Percentiles rank a stretch among this genome's conserved stretches.
Conservation (phyloP, 352 stramenopile genomes). For the Pythium pyrilobum region DNA sequence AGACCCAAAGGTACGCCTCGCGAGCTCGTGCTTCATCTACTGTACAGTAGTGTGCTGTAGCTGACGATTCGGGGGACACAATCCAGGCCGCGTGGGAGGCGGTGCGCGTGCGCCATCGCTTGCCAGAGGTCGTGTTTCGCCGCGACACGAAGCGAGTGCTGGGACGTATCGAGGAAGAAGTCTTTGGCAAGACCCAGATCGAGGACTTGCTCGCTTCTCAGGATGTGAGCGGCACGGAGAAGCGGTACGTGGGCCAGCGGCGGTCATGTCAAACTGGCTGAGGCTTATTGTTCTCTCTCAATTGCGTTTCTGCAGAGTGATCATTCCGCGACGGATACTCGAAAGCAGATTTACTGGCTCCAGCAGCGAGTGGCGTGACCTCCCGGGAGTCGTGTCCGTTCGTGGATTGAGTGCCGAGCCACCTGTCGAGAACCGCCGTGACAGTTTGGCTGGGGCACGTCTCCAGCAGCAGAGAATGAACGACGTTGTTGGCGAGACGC, state of each 20-base stretch:
- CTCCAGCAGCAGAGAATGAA: conserved; percentile 4
- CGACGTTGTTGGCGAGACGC: conserved; percentile 23
- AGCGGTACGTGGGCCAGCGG: conserved; percentile 6
- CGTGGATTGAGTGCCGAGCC: conserved; percentile 9
- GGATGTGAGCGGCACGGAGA: neutral
- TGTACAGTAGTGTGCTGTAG: too few species aligned
- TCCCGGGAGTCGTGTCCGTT: conserved; percentile 8
- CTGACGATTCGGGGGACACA: too few species aligned
- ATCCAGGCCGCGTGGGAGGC: conserved; percentile 50
- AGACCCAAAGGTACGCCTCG: conserved; percentile 38
- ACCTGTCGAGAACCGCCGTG: conserved; percentile 10
- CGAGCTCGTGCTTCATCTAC: neutral
- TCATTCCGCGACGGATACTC: conserved; percentile 19
- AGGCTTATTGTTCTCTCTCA: too few species aligned
- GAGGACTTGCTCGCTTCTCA: conserved; percentile 32
- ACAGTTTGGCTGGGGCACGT: conserved; percentile 2
- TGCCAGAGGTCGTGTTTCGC: conserved; percentile 43
- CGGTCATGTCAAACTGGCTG: too few species aligned
- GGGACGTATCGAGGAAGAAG: conserved; percentile 37
- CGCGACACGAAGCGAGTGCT: conserved; percentile 70
- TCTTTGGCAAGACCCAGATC: conserved; percentile 50
- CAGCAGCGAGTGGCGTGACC: conserved; percentile 13
- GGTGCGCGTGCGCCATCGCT: conserved; percentile 33
- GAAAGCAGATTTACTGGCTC: conserved; percentile 12
- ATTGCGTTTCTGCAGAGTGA: conserved; percentile 1